A percentile compares a stretch with the other conserved stretches of the same genome.
Evolutionary conservation across 148 eudicot species (phyloP).

Genomic region (Drosera capensis): DNA sequence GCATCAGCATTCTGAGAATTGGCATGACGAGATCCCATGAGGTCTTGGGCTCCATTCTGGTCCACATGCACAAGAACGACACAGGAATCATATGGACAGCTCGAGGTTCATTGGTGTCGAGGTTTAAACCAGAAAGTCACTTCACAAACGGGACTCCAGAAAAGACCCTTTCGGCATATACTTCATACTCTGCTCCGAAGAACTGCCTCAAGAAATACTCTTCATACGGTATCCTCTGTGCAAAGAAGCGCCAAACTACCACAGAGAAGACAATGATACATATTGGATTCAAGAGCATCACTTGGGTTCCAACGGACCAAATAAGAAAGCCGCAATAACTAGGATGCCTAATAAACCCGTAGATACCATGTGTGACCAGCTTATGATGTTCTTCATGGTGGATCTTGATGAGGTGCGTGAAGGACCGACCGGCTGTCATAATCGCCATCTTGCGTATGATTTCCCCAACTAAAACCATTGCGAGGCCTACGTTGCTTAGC

Average conservation of each 20-base stretch:
- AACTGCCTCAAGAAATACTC: slow-evolving; percentile 72
- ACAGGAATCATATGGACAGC: too few relatives aligned
- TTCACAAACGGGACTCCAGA: slow-evolving; percentile 86
- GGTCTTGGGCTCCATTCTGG: too few relatives aligned
- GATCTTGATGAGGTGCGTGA: slow-evolving; percentile 65
- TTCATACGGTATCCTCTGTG: slow-evolving; percentile 66
- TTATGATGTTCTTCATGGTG: slow-evolving; percentile 59
- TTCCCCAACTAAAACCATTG: slow-evolving; percentile 53
- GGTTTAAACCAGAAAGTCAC: slow-evolving; percentile 3
- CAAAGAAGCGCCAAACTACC: slow-evolving; percentile 73
- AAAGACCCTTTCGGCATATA: slow-evolving; percentile 44
- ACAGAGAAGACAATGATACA: slow-evolving; percentile 47
- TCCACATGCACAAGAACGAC: too few relatives aligned
- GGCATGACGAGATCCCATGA: too few relatives aligned
- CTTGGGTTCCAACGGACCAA: slow-evolving; percentile 87
- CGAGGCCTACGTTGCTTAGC: slow-evolving; percentile 64
- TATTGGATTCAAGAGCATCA: slow-evolving; percentile 74
- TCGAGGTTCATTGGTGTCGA: too few relatives aligned
- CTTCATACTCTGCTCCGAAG: slow-evolving; percentile 56
- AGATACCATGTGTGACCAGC: slow-evolving; percentile 60
- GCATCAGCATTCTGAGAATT: too few relatives aligned
- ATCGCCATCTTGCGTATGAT: slow-evolving; percentile 55
- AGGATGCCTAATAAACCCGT: slow-evolving; percentile 64
- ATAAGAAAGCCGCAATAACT: slow-evolving; percentile 69
- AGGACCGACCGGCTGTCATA: slow-evolving; percentile 68